Percentiles rank a stretch among this genome's conserved stretches.
phyloP scores from a whole-genome alignment of 2,329 filamentous ascomycete genomes.

The Ceratocystiopsis brevicomis region DNA sequence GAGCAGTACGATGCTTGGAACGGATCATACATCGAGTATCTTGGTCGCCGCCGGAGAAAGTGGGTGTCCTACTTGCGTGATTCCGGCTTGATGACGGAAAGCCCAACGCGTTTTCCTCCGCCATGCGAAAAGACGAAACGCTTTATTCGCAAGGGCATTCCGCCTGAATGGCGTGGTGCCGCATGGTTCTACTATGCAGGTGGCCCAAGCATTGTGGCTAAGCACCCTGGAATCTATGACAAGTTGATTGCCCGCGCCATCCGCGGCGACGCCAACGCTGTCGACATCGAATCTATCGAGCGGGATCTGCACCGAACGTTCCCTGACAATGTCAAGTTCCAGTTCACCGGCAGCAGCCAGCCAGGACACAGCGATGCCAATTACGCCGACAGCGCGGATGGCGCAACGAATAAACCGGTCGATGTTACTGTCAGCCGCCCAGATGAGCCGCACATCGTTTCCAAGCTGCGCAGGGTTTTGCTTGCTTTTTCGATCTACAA shows the following conservation, averaged over 20 bases:
- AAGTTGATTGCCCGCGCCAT: slow-evolving; percentile 38
- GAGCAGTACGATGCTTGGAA: slow-evolving; percentile 75
- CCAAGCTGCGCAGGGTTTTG: slow-evolving; percentile 65
- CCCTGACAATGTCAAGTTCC: slow-evolving; percentile 83
- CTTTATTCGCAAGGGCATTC: slow-evolving; percentile 83
- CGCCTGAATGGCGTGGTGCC: slow-evolving; percentile 81
- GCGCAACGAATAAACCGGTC: background rate
- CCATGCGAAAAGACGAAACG: slow-evolving; percentile 70
- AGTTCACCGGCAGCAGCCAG: slow-evolving; percentile 19
- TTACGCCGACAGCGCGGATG: background rate
- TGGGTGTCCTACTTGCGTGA: slow-evolving; percentile 67
- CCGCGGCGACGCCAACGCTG: slow-evolving; percentile 35
- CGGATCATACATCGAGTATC: slow-evolving; percentile 51
- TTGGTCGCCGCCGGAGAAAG: slow-evolving; percentile 58
- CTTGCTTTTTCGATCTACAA: slow-evolving; percentile 85
- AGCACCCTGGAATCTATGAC: slow-evolving; percentile 60
- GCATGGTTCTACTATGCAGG: slow-evolving; percentile 96
- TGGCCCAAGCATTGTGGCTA: slow-evolving; percentile 58
- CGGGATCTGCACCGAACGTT: slow-evolving; percentile 86
- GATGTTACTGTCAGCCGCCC: slow-evolving; percentile 16
- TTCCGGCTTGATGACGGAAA: slow-evolving; percentile 49
- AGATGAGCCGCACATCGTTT: slow-evolving; percentile 58
- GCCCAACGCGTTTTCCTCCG: slow-evolving; percentile 60
- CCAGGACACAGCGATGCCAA: slow-evolving; percentile 12
- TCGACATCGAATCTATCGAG: slow-evolving; percentile 80